These are phyloP conservation scores for Camellia sinensis DNA, from an alignment of 148 eudicot species.

Conservation along the genomic window DNA sequence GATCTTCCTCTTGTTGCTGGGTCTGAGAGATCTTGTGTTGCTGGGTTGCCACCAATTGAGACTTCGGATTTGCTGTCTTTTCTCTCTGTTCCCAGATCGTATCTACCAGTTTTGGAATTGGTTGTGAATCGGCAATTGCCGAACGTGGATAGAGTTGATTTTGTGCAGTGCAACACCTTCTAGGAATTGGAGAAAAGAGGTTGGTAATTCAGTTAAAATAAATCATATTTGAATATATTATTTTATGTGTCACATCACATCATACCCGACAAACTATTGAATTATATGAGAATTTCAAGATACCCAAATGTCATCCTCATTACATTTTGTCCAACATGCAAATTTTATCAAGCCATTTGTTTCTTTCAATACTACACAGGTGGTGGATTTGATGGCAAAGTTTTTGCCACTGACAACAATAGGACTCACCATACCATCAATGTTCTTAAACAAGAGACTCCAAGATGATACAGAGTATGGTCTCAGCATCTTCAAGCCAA, in stretches of 20 bases:
- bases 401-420: slow-evolving; percentile 34
- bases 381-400: slow-evolving; percentile 47
- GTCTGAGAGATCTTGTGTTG: slow-evolving; percentile 19
- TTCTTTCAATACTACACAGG: slow-evolving; percentile 16
- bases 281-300: no score
- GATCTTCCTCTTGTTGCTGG: slow-evolving; percentile 17
- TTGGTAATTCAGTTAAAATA: not conserved
- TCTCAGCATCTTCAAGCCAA: slow-evolving; percentile 33
- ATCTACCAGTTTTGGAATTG: slow-evolving; percentile 23
- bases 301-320: no score
- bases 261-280: no score
- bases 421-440: slow-evolving; percentile 49
- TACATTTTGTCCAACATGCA: no score
- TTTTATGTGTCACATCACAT: no score
- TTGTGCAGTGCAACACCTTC: slow-evolving; percentile 51
- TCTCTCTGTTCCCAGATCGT: slow-evolving; percentile 24
- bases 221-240: no score
- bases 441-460: slow-evolving; percentile 44
- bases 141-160: slow-evolving; percentile 43
- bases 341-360: no score
- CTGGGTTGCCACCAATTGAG: slow-evolving; percentile 43
- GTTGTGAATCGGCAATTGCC: slow-evolving; percentile 30
- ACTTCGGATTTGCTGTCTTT: slow-evolving; percentile 36
- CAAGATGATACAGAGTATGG: slow-evolving; percentile 41
- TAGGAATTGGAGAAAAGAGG: slow-evolving; percentile 53